These are phyloP conservation scores for Candida endomychidarum DNA, from an alignment of 805 yeast species.

Conservation along the genomic window DNA sequence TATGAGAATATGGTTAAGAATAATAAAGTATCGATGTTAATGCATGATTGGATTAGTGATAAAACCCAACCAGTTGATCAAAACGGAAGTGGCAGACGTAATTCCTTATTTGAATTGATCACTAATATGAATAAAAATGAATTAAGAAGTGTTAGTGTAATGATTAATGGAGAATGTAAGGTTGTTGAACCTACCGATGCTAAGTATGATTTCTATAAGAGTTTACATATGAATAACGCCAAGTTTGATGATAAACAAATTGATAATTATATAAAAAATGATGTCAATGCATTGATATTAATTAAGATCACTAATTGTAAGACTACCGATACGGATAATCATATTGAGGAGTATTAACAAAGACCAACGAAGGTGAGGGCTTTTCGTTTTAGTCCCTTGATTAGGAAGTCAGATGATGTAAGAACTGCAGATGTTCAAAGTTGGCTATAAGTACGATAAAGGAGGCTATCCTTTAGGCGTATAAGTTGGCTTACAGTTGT, in stretches of 20 bases:
- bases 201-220: conserved; percentile 60
- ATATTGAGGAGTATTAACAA: conserved; percentile 38
- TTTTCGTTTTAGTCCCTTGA: no score
- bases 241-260: conserved; percentile 73
- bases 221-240: conserved; percentile 57
- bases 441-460: no score
- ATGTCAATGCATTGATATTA: conserved; percentile 63
- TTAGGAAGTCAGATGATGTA: no score
- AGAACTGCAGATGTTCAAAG: no score
- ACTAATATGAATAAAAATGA: conserved; percentile 79
- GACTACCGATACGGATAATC: conserved; percentile 76
- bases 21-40: conserved; percentile 75
- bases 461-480: no score
- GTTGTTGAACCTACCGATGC: conserved; percentile 41
- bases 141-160: conserved; percentile 76
- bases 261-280: conserved; percentile 45
- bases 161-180: conserved; percentile 70
- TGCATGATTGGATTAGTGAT: conserved; percentile 89
- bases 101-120: conserved; percentile 50
- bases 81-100: conserved; percentile 19
- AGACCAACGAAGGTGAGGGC: no score
- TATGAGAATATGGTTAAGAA: conserved; percentile 66
- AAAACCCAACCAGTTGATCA: conserved; percentile 10
- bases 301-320: conserved; percentile 67
- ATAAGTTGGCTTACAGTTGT: no score